phyloP scores from a whole-genome alignment of 495 filamentous ascomycete species.

The Ramalina intermedia region DNA sequence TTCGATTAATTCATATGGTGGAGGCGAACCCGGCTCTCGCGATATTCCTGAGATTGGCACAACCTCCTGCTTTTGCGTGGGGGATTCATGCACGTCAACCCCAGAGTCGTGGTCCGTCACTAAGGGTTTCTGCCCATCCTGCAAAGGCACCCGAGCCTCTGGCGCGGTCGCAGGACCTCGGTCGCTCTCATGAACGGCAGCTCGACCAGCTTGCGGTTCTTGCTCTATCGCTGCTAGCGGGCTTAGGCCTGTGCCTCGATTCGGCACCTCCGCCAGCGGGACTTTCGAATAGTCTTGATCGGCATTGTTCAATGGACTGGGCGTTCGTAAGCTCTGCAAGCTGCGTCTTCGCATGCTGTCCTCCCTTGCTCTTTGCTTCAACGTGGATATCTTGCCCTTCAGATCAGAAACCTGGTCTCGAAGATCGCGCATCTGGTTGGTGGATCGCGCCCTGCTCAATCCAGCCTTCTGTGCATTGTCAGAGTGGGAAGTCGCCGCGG shows the following conservation, averaged over 20 bases:
- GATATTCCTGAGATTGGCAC: no score
- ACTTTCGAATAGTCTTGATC: constrained; percentile 58
- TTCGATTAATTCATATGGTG: no score
- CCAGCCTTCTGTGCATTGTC: constrained; percentile 9
- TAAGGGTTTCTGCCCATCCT: not conserved
- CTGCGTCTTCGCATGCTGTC: constrained; percentile 75
- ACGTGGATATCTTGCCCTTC: constrained; percentile 74
- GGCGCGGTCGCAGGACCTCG: not conserved
- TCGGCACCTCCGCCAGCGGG: constrained; percentile 10
- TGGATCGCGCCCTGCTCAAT: constrained; percentile 38
- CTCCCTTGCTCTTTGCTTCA: constrained; percentile 69
- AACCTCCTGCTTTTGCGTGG: no score
- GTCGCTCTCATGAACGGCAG: not conserved
- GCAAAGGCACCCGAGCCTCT: not conserved
- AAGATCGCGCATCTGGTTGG: constrained; percentile 65
- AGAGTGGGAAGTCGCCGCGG: constrained; percentile 1
- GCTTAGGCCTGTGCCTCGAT: not conserved
- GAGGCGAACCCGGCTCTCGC: no score
- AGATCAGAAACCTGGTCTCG: constrained; percentile 89
- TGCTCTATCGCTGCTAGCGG: not conserved
- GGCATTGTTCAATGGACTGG: constrained; percentile 71
- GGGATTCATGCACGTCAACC: not conserved
- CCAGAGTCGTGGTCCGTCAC: not conserved
- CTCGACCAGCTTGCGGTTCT: not conserved
- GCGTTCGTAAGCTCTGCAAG: constrained; percentile 67